Evolutionary conservation across 176 grass and related monocot genomes (phyloP), one percentile per base, ranked within the genome.

Genomic region (Phragmites australis): DNA sequence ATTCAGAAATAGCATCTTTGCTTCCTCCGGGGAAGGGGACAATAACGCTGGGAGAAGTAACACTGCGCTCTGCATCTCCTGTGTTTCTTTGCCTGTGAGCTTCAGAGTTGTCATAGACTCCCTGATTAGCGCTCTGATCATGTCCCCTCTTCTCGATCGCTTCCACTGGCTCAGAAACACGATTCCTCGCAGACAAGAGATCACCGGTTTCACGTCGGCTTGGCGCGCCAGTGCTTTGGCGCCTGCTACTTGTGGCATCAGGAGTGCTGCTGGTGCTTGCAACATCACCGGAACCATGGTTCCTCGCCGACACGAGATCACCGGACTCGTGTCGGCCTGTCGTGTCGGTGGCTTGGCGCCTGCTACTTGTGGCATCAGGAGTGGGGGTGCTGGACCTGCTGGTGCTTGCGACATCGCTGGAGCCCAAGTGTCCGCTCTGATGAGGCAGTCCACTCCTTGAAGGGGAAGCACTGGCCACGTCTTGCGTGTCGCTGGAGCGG

Each of bases 381-480:
- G 75, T 34, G 11, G 60, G 45, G 76, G 45, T 78, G 76, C 75
- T 53, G 9, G 47, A 26, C 1, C 6, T 56, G 10, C 79, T 80
- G 21, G 58, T 55, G 45, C 61, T 50, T 3, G 65, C 66, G 40
- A 34, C 68, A 8, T 75, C 80, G 12, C n/a, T 54, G 55, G 62
- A 26, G 37, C 39, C 80, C 41, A 44, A 0, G 4, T 51, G 65
- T 22, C 49, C 19, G 42, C 30, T 39, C 43, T 22, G 70, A n/a
- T 69, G 80, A 37, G 88, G 75, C 59, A 67, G 14, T 9, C 0
- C 34, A 8, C 52, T 43, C 9, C 14, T 41, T 0, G 68, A 72
- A 9, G 75, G 54, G 10, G 73, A 42, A 51, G 17, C 44, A 6
- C 58, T 49, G 46, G 18, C 1, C 47, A 32, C 42, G 23, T n/a